Evolutionary conservation across 164 flowering plant species (phyloP).

Genomic region (Echeveria elegans): DNA sequence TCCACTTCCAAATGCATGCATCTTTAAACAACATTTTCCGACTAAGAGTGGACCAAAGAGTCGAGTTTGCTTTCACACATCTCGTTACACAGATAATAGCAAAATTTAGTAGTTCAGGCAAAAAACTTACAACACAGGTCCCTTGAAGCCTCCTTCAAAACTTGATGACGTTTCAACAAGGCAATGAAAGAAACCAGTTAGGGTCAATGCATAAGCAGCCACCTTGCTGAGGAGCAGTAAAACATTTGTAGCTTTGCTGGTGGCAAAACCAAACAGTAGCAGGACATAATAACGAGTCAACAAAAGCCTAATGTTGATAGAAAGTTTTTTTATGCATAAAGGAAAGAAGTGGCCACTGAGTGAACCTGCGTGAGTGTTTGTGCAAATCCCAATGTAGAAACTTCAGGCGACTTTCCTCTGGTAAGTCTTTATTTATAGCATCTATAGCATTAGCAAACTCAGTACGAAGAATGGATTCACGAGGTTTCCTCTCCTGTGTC

Average conservation of each 20-base stretch:
- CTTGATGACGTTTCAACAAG: slow-evolving; percentile 40
- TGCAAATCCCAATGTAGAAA: slow-evolving; percentile 95
- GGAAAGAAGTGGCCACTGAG: background rate
- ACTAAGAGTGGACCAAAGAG: too few species aligned
- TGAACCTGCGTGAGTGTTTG: slow-evolving; percentile 68
- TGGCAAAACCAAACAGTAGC: background rate
- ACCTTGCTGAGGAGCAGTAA: slow-evolving; percentile 58
- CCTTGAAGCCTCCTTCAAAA: slow-evolving; percentile 23
- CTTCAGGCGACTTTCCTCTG: slow-evolving; percentile 62
- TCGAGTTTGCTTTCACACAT: too few species aligned
- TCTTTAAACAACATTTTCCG: background rate
- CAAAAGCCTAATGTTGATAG: background rate
- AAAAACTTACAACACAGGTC: slow-evolving; percentile 41
- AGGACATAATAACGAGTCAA: background rate
- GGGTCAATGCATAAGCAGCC: slow-evolving; percentile 63
- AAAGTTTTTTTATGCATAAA: background rate
- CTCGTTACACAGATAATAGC: background rate
- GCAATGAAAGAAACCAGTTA: slow-evolving; percentile 78
- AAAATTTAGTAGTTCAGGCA: background rate
- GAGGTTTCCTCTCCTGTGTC: slow-evolving; percentile 87
- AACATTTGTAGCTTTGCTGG: slow-evolving; percentile 76
- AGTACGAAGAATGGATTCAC: slow-evolving; percentile 86
- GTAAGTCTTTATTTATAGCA: slow-evolving; percentile 62
- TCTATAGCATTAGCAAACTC: slow-evolving; percentile 94
- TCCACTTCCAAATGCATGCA: background rate